Base-by-base conservation (phyloP, 2,329 filamentous ascomycete species). In the Raffaelea ambrosiae region DNA sequence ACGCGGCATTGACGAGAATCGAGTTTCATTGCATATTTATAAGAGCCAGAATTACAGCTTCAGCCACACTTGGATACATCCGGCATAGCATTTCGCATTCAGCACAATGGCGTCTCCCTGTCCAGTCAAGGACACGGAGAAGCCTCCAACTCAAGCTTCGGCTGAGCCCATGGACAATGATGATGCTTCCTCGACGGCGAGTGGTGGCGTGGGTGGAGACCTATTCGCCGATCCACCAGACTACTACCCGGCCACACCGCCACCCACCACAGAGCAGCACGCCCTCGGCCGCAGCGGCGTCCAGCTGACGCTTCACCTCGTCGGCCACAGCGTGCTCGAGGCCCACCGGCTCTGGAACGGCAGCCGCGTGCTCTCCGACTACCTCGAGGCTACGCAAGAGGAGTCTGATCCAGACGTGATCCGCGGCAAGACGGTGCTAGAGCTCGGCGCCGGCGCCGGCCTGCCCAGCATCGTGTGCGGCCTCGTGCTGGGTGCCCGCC, bases 301-400 rank as follows among this genome's bases (percentile, higher is more conserved):
- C 46, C 70, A 69, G 36, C 65, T 87, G 53, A 74, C 67, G 47
- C 72, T 89, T 55, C 53, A 57, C 44, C 53, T 58, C 68, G 88
- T 95, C 40, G 89, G 89, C 50, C 82, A 86, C 64, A 90, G 86
- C 71, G 86, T 88, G 35, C 77, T 94, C 20, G 94, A 93, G 79
- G 89, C 88, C 21, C 88, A 95, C 64, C 77, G 86, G 54, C 76
- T 96, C 26, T 97, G 91, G 91, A 94, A 96, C 64, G 90, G 88
- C 51, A 84, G 84, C 51, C 84, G 86, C 53, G 80, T 87, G 36
- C 76, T 91, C 43, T 80, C 89, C 16, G 73, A 81, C 55, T 89
- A 89, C 66, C 80, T 96, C 49, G 88, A 95, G 66, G 68, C 35
- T 14, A 19, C 77, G 13, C 29, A 47, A 19, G 31, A 49, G 38